A percentile compares a stretch with the other conserved stretches of the same genome.
These are phyloP conservation scores for Cucurbita moschata DNA, from an alignment of 306 rosid genomes.

Conservation along the genomic window DNA sequence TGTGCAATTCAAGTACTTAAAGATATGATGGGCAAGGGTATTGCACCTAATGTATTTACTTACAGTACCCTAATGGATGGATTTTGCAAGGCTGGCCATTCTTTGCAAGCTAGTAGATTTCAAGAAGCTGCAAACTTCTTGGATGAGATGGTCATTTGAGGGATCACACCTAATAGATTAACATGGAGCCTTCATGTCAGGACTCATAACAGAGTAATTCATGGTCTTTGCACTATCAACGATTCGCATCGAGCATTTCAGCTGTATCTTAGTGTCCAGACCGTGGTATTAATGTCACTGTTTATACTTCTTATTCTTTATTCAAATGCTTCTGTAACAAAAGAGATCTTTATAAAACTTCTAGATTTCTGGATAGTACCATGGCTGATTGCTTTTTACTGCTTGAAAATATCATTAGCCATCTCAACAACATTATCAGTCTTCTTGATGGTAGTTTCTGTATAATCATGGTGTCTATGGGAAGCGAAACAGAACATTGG, in stretches of 20 bases:
- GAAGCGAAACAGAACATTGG: not conserved
- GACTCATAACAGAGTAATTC: slow-evolving; percentile 60
- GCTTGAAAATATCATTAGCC: not conserved
- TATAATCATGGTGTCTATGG: not conserved
- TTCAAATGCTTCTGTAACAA: slow-evolving; percentile 41
- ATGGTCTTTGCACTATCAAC: slow-evolving; percentile 41
- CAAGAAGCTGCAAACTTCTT: slow-evolving; percentile 78
- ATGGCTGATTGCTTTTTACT: slow-evolving; percentile 25
- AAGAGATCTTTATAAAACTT: slow-evolving; percentile 57
- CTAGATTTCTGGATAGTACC: slow-evolving; percentile 44
- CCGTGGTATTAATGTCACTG: slow-evolving; percentile 51
- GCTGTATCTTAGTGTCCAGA: slow-evolving; percentile 59
- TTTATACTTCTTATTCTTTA: slow-evolving; percentile 33
- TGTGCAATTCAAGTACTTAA: slow-evolving; percentile 54
- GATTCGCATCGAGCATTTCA: slow-evolving; percentile 53
- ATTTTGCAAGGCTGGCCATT: slow-evolving; percentile 59
- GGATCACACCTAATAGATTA: slow-evolving; percentile 45
- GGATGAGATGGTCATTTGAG: slow-evolving; percentile 77
- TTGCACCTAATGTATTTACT: slow-evolving; percentile 73
- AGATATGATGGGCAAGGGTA: slow-evolving; percentile 45
- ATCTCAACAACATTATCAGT: not conserved
- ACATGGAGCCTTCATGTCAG: slow-evolving; percentile 67
- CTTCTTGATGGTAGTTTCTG: slow-evolving; percentile 3
- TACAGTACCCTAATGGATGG: slow-evolving; percentile 75
- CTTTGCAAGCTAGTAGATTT: slow-evolving; percentile 50